phyloP scores from a whole-genome alignment of 225 moss, liverwort and hornwort species.

The Neckera pumila region DNA sequence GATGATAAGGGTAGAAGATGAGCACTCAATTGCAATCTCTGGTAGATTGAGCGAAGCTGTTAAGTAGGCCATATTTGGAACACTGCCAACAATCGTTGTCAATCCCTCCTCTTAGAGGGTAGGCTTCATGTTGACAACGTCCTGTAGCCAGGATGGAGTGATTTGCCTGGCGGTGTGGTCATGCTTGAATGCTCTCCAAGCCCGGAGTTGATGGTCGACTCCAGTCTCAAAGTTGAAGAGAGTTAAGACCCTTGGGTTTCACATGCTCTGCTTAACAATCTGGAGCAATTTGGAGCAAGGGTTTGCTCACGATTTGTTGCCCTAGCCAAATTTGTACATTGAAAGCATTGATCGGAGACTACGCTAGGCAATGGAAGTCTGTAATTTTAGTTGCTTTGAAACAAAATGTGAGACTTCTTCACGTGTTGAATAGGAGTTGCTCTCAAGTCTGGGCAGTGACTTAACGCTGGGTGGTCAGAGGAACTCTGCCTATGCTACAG shows the following conservation, averaged over 20 bases:
- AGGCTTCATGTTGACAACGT: not conserved
- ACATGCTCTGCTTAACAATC: not conserved
- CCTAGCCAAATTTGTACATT: conserved; percentile 10
- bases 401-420: not conserved
- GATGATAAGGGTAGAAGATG: not conserved
- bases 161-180: not conserved
- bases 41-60: conserved; percentile 1
- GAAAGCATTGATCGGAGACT: conserved; percentile 8
- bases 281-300: not conserved
- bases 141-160: not conserved
- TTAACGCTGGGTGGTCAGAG: not conserved
- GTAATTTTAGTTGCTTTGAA: conserved; percentile 6
- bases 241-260: not conserved
- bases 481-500: not conserved
- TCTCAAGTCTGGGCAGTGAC: not conserved
- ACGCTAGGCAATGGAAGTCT: not conserved
- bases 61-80: not conserved
- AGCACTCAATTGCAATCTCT: not conserved
- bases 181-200: not conserved
- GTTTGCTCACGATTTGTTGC: not conserved
- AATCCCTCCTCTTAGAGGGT: not conserved
- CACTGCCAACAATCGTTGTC: conserved; percentile 19
- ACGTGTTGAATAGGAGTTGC: not conserved
- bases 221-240: not conserved
- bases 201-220: not conserved